Evolutionary conservation across 768 basidiomycete genomes (phyloP).

Genomic region (Lactarius indigo): DNA sequence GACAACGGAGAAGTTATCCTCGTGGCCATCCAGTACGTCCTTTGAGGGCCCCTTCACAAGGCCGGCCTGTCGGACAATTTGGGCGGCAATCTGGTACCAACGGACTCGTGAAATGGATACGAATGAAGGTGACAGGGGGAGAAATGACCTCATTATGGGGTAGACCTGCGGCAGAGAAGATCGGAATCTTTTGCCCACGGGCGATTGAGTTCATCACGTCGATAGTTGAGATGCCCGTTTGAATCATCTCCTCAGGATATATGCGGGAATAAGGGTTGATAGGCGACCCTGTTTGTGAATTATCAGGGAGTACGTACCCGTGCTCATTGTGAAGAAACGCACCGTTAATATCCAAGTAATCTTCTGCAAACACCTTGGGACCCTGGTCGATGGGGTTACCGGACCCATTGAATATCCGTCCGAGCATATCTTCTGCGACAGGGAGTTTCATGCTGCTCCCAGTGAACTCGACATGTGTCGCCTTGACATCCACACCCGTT

Average conservation of each 20-base stretch:
- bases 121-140: constrained; percentile 13
- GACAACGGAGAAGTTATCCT: constrained; percentile 99
- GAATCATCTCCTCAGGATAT: constrained; percentile 99
- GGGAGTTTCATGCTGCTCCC: constrained; percentile 99
- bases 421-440: constrained; percentile 98
- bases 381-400: constrained; percentile 98
- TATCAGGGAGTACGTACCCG: not conserved
- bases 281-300: constrained; percentile 67
- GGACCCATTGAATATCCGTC: constrained; percentile 98
- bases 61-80: constrained; percentile 99
- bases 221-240: constrained; percentile 99
- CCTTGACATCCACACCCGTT: constrained; percentile 93
- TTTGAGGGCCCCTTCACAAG: constrained; percentile 96
- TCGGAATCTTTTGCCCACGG: constrained; percentile 99
- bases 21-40: constrained; percentile 97
- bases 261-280: constrained; percentile 98
- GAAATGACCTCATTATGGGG: constrained; percentile 91
- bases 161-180: constrained; percentile 97
- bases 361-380: constrained; percentile 98
- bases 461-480: constrained; percentile 96
- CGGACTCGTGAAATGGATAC: constrained; percentile 4
- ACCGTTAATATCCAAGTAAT: constrained; percentile 99
- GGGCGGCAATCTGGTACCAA: constrained; percentile 82
- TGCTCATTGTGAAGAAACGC: constrained; percentile 31
- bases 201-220: constrained; percentile 99